phyloP scores from a whole-genome alignment of 495 filamentous ascomycete species.

The Neurospora discreta region DNA sequence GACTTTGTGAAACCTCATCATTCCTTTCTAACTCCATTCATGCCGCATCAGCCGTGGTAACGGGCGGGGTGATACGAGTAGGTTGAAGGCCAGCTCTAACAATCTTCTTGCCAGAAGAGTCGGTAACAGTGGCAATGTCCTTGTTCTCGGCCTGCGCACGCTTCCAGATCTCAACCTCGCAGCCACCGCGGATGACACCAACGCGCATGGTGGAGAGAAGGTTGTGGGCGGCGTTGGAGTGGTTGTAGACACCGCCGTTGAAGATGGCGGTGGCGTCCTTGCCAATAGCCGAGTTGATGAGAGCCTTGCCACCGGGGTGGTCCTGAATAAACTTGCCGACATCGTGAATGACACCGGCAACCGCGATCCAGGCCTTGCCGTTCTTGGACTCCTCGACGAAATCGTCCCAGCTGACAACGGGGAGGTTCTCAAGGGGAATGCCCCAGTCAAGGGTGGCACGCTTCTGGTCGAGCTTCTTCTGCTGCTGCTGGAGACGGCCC shows the following conservation, averaged over 20 bases:
- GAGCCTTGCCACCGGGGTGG: constrained; percentile 91
- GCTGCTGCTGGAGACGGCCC: constrained; percentile 88
- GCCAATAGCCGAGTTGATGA: constrained; percentile 85
- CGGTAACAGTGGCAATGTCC: constrained; percentile 67
- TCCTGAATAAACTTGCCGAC: constrained; percentile 90
- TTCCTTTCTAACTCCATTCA: constrained; percentile 23
- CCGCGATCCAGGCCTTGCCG: constrained; percentile 74
- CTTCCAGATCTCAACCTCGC: constrained; percentile 99
- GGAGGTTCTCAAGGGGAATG: constrained; percentile 82
- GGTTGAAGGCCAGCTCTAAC: constrained; percentile 84
- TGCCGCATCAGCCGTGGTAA: constrained; percentile 63
- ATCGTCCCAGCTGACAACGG: constrained; percentile 94
- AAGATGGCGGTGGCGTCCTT: constrained; percentile 99
- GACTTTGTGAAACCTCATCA: neutral
- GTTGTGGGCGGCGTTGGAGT: constrained; percentile 97
- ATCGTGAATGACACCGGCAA: constrained; percentile 95
- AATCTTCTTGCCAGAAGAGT: constrained; percentile 70
- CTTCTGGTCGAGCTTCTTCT: constrained; percentile 99
- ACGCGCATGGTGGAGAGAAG: constrained; percentile 92
- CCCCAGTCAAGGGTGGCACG: constrained; percentile 90
- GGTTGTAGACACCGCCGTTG: constrained; percentile 97
- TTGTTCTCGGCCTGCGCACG: constrained; percentile 83
- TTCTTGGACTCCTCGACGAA: constrained; percentile 74
- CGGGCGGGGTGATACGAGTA: constrained; percentile 69
- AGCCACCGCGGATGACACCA: constrained; percentile 90